Evolutionary conservation across 2,329 filamentous ascomycete species (phyloP).

Genomic region (Zymoseptoria tritici): DNA sequence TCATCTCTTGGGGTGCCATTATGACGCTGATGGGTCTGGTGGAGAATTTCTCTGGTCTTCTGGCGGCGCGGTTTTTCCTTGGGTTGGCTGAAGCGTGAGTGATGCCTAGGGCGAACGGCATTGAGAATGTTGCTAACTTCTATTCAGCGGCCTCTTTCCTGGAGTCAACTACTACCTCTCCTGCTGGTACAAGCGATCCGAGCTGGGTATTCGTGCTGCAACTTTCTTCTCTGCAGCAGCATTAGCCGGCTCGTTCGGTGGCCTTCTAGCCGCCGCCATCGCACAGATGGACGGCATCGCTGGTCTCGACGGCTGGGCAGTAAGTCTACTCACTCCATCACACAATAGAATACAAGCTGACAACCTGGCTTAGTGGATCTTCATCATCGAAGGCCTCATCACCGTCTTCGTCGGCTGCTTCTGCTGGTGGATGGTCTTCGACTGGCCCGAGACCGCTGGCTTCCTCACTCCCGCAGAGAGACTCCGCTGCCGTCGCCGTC

Average conservation of each 20-base stretch:
- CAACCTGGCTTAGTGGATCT: conserved; percentile 10
- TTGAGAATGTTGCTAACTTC: neutral
- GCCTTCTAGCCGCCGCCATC: conserved; percentile 65
- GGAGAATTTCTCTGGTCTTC: conserved; percentile 23
- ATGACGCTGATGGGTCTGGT: conserved; percentile 21
- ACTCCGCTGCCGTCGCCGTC: conserved; percentile 19
- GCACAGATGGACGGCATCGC: conserved; percentile 60
- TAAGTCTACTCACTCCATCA: neutral
- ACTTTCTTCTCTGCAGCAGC: conserved; percentile 81
- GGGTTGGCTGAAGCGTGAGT: conserved; percentile 24
- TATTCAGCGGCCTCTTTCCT: conserved; percentile 45
- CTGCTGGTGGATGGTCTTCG: conserved; percentile 34
- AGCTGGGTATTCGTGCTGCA: conserved; percentile 59
- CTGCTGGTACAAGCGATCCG: conserved; percentile 74
- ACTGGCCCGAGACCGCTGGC: conserved; percentile 51
- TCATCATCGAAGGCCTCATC: conserved; percentile 52
- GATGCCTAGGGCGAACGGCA: neutral
- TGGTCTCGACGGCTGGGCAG: conserved; percentile 35
- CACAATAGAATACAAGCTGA: conserved; percentile 21
- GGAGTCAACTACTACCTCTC: conserved; percentile 74
- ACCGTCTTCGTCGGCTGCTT: conserved; percentile 51
- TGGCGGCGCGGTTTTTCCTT: conserved; percentile 25
- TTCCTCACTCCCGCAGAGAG: conserved; percentile 47
- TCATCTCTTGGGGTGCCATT: conserved; percentile 58
- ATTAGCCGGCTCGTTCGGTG: conserved; percentile 69